Percentiles rank a stretch among this genome's conserved stretches.
Conservation (phyloP, 192 early-diverging fungal genomes). For the Phycomyces blakesleeanus region DNA sequence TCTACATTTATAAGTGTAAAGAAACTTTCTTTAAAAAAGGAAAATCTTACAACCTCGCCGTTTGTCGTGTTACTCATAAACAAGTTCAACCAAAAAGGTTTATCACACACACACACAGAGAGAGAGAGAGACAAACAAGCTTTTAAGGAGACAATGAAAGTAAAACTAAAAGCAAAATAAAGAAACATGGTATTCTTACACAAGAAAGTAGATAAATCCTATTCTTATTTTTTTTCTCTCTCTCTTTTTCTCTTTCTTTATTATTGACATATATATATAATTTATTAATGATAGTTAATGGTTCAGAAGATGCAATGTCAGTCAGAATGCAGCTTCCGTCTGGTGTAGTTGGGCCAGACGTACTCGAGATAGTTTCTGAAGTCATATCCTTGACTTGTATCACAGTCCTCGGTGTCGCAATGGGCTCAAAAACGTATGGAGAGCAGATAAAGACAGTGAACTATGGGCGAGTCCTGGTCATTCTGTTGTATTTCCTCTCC, state of each 20-base stretch:
- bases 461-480: constrained; percentile 42
- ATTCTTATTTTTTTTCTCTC: background rate
- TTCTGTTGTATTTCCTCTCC: constrained; percentile 38
- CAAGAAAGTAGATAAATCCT: background rate
- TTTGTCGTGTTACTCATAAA: too few relatives aligned
- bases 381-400: constrained; percentile 37
- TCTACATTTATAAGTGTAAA: too few relatives aligned
- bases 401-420: constrained; percentile 32
- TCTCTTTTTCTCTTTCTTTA: background rate
- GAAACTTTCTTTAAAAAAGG: too few relatives aligned
- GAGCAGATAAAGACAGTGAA: constrained; percentile 34
- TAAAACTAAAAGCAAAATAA: too few relatives aligned
- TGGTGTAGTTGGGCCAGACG: constrained; percentile 20
- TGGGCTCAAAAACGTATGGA: constrained; percentile 41
- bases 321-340: constrained; percentile 2
- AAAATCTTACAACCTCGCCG: too few relatives aligned
- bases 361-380: constrained; percentile 37
- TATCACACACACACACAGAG: too few relatives aligned
- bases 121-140: too few relatives aligned
- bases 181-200: background rate
- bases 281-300: background rate
- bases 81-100: too few relatives aligned
- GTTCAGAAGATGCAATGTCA: background rate
- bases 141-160: too few relatives aligned
- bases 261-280: background rate